These are phyloP conservation scores for Fusarium vanettenii DNA, from an alignment of 2,329 filamentous ascomycete genomes.

Conservation along the genomic window DNA sequence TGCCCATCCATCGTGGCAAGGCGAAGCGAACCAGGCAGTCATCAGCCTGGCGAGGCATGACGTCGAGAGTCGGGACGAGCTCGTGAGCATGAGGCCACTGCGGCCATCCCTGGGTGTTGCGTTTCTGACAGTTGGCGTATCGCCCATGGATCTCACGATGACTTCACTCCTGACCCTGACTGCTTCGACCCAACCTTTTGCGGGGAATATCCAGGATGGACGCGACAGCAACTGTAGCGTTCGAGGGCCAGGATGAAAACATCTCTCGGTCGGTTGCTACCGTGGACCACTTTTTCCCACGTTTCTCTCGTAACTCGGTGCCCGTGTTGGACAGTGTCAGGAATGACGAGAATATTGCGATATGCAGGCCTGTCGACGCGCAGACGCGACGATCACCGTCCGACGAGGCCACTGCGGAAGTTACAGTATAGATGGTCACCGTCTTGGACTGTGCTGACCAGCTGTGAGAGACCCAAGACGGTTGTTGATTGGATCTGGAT, in stretches of 20 bases:
- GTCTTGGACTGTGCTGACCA: slow-evolving; percentile 35
- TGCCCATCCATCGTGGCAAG: slow-evolving; percentile 9
- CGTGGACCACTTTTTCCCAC: slow-evolving; percentile 37
- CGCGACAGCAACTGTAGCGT: slow-evolving; percentile 18
- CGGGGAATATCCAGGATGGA: slow-evolving; percentile 14
- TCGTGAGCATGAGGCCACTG: slow-evolving; percentile 19
- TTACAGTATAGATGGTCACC: slow-evolving; percentile 28
- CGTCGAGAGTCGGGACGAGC: slow-evolving; percentile 19
- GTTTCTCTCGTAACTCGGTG: slow-evolving; percentile 12
- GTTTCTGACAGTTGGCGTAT: slow-evolving; percentile 28
- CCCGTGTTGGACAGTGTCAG: slow-evolving; percentile 18
- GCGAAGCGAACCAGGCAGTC: slow-evolving; percentile 16
- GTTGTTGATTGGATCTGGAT: slow-evolving; percentile 30
- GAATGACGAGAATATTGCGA: slow-evolving; percentile 42
- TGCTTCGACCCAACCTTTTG: slow-evolving; percentile 4
- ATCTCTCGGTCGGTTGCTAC: slow-evolving; percentile 31
- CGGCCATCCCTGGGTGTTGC: slow-evolving; percentile 1
- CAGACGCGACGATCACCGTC: slow-evolving; percentile 33
- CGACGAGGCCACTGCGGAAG: slow-evolving; percentile 6
- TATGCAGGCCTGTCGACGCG: slow-evolving; percentile 25
- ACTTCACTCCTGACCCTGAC: slow-evolving; percentile 34
- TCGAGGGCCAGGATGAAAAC: slow-evolving; percentile 14
- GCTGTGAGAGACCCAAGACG: not conserved
- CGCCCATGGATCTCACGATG: slow-evolving; percentile 33
- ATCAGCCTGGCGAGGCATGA: slow-evolving; percentile 27